Conservation (phyloP, 495 filamentous ascomycete genomes). For the Neurospora hispaniola region DNA sequence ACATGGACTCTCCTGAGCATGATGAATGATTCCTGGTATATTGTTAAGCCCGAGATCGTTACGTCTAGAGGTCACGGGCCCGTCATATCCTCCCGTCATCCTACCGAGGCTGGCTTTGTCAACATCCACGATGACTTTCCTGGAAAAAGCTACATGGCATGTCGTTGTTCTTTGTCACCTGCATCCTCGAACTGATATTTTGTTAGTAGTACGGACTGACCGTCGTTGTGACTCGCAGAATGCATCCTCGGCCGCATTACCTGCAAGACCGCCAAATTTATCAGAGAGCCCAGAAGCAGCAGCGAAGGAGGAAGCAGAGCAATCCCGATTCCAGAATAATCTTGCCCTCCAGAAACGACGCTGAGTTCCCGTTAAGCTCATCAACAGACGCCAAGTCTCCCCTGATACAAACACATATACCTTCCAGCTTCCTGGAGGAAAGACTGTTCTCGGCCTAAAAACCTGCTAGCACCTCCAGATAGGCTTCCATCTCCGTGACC, state of each 20-base stretch:
- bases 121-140: conserved; percentile 8
- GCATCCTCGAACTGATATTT: not conserved
- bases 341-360: conserved; percentile 6
- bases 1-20: conserved; percentile 8
- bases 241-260: conserved; percentile 29
- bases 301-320: conserved; percentile 11
- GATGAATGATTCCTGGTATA: conserved; percentile 13
- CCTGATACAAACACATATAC: conserved; percentile 22
- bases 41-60: conserved; percentile 1
- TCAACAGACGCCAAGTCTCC: conserved; percentile 12
- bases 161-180: not conserved
- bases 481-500: conserved; percentile 22
- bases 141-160: conserved; percentile 3
- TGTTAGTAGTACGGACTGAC: not conserved
- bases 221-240: conserved; percentile 8
- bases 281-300: conserved; percentile 20
- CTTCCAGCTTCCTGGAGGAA: conserved; percentile 16
- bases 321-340: not conserved
- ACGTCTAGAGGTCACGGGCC: not conserved
- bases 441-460: conserved; percentile 14
- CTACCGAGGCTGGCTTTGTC: conserved; percentile 4
- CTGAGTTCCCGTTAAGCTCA: conserved; percentile 14
- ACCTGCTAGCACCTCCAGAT: conserved; percentile 28
- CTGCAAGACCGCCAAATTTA: conserved; percentile 25
- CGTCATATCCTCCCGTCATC: conserved; percentile 3